These are phyloP conservation scores for Aspergillus bertholletiae DNA, from an alignment of 495 filamentous ascomycete genomes.

Conservation along the genomic window DNA sequence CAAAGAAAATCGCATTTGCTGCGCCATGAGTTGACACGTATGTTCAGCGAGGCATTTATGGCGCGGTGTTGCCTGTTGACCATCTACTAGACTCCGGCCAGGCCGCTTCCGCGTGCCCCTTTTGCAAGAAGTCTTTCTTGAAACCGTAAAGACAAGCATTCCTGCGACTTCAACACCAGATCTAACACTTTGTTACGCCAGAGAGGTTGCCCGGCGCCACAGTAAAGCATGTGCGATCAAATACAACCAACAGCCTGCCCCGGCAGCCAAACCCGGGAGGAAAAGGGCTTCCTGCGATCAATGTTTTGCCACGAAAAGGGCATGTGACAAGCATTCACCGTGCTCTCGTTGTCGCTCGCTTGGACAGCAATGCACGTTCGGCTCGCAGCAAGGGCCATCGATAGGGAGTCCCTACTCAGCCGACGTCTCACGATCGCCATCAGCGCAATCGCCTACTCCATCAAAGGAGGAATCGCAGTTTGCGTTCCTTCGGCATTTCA, in stretches of 20 bases:
- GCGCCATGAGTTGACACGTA: conserved; percentile 33
- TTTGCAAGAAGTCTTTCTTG: conserved; percentile 35
- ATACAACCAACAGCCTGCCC: conserved; percentile 26
- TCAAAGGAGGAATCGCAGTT: conserved; percentile 23
- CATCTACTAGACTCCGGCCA: conserved; percentile 1
- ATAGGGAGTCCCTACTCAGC: conserved; percentile 2
- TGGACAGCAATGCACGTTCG: conserved; percentile 24
- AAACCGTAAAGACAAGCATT: conserved; percentile 21
- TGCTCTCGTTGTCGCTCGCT: conserved; percentile 29
- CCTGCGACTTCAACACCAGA: not conserved
- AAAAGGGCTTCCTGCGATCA: conserved; percentile 33
- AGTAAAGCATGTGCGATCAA: conserved; percentile 34
- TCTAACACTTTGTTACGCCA: conserved; percentile 6
- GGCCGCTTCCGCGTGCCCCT: conserved; percentile 26
- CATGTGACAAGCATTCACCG: conserved; percentile 27
- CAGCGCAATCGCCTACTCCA: conserved; percentile 47
- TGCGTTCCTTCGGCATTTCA: conserved; percentile 32
- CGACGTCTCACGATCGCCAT: conserved; percentile 36
- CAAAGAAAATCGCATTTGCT: conserved; percentile 29
- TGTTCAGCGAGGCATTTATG: too few species aligned
- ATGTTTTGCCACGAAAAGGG: conserved; percentile 28
- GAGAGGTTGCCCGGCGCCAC: conserved; percentile 36
- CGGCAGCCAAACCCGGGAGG: conserved; percentile 30
- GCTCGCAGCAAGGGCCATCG: not conserved
- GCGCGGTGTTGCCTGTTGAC: too few species aligned